Evolutionary conservation across 768 basidiomycete species (phyloP).

Genomic region (Lactarius sp.): DNA sequence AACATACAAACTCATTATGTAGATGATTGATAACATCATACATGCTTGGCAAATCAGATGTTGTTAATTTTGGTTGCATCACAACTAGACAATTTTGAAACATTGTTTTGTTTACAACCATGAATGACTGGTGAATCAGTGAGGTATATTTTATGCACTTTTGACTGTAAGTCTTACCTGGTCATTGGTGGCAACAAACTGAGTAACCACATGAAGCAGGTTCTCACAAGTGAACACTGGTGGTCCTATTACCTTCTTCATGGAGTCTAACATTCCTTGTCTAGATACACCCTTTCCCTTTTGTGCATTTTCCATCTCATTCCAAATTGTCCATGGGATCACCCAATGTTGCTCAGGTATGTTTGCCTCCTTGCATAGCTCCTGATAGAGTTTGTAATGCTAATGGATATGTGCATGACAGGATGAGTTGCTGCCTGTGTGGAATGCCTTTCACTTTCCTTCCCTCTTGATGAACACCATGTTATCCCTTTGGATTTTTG

Average conservation of each 20-base stretch:
- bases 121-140: not conserved
- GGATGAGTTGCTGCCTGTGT: not conserved
- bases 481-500: no score
- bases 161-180: not conserved
- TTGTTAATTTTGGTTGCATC: not conserved
- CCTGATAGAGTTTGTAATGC: not conserved
- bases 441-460: not conserved
- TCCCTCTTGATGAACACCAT: no score
- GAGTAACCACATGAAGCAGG: not conserved
- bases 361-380: not conserved
- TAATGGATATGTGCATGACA: not conserved
- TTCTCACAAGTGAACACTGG: not conserved
- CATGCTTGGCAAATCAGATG: not conserved
- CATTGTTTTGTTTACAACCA: not conserved
- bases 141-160: not conserved
- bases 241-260: not conserved
- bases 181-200: not conserved
- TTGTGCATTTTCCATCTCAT: not conserved
- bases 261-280: not conserved
- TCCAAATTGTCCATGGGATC: not conserved
- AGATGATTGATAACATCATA: not conserved
- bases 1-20: not conserved
- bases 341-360: no score
- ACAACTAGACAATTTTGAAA: not conserved
- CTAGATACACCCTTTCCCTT: not conserved